Evolutionary conservation across 2,329 filamentous ascomycete genomes (phyloP).

Genomic region (Chaetomium sp.): DNA sequence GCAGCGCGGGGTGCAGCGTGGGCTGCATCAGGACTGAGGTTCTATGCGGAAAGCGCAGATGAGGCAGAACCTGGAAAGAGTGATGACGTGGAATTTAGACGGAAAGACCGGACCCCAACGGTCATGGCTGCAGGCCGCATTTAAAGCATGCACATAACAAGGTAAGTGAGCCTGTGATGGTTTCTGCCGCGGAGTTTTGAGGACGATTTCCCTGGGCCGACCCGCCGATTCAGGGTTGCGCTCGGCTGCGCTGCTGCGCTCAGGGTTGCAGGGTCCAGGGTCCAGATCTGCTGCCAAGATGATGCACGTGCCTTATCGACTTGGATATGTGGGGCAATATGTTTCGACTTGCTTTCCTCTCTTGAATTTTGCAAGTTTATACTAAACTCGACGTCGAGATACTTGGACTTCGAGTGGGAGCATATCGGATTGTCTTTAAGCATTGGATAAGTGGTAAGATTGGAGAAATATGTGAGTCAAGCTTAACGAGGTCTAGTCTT

Average conservation of each 20-base stretch:
- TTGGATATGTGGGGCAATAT: too few relatives aligned
- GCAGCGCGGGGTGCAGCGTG: conserved; percentile 13
- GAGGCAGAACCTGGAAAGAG: background rate
- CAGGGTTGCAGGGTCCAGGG: background rate
- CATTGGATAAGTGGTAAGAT: too few relatives aligned
- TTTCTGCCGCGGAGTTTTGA: conserved; percentile 45
- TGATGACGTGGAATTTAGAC: background rate
- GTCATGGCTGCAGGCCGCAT: conserved; percentile 11
- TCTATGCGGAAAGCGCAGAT: background rate
- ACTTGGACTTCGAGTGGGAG: too few relatives aligned
- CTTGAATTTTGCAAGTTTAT: too few relatives aligned
- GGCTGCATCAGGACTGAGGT: background rate
- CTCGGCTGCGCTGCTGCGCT: background rate
- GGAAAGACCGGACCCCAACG: conserved; percentile 4
- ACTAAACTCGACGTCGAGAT: too few relatives aligned
- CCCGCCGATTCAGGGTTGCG: background rate
- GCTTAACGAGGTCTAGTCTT: too few relatives aligned
- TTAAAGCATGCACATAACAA: conserved; percentile 9
- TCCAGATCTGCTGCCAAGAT: background rate
- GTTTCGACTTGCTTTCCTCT: too few relatives aligned
- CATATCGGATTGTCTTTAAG: too few relatives aligned
- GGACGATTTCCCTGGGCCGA: conserved; percentile 22
- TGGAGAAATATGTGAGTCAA: too few relatives aligned
- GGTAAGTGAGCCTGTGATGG: conserved; percentile 35
- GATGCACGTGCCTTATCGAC: too few relatives aligned